Evolutionary conservation across 371 early-diverging fungal genomes (phyloP), one percentile per base, ranked within the genome.

Genomic region (Mortierella sp.): DNA sequence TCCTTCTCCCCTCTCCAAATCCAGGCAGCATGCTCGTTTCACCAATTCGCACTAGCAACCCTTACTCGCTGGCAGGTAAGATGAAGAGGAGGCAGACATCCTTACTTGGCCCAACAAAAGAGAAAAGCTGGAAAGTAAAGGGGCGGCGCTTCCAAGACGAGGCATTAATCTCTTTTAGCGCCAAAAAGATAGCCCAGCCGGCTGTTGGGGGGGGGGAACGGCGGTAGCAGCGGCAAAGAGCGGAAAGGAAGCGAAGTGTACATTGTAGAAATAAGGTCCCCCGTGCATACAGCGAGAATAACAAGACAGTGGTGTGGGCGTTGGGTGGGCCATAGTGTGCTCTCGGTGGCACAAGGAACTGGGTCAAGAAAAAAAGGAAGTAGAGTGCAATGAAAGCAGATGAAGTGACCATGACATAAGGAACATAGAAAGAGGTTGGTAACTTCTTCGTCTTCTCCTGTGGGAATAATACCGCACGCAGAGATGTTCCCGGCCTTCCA

Each of bases 1-100:
- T n/a, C n/a, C n/a, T n/a, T n/a, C n/a, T n/a, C n/a, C n/a, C n/a
- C n/a, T n/a, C n/a, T n/a, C n/a, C n/a, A n/a, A 51, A 52, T 0
- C 23, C 18, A 51, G 29, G 9, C n/a, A 58, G 2, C 55, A 75
- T 75, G 75, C 57, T 75, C 48, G 62, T 58, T 18, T 64, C 70
- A 12, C 66, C 62, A 15, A 62, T 75, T 55, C 2, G 60, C 66
- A 61, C 74, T 25, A 63, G 57, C 44, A 60, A 29, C 37, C 62
- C 57, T 25, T 56, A 23, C 50, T 51, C 60, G 4, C 47, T 68
- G 46, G 50, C 69, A 57, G 68, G 74, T 74, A 74, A 53, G 47
- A 19, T 44, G 21, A 26, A 3, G 5, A 26, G 23, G 4, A 21
- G 25, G 5, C 19, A 51, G 51, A 11, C n/a, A 19, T 51, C 18